Conservation (phyloP, 169 alveolate species). For the Miamiensis avidus region DNA sequence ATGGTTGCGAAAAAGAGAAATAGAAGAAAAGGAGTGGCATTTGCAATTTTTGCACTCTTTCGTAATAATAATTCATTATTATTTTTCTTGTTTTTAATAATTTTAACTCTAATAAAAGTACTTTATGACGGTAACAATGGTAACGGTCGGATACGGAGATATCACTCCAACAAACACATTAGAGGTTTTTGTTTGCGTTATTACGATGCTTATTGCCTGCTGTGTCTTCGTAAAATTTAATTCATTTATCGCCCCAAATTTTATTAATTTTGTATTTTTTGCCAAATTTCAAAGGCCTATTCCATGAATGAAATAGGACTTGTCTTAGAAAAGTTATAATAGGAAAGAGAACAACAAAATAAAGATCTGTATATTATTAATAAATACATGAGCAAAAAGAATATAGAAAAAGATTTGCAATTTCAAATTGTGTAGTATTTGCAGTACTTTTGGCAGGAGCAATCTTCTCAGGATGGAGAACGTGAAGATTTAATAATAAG, state of each 20-base stretch:
- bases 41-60: background rate
- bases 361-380: slow-evolving; percentile 26
- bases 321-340: background rate
- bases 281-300: no score
- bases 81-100: no score
- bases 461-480: no score
- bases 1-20: background rate
- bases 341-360: slow-evolving; percentile 12
- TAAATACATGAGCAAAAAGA: slow-evolving; percentile 37
- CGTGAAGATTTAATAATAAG: no score
- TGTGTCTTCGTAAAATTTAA: slow-evolving; percentile 20
- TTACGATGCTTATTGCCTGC: slow-evolving; percentile 25
- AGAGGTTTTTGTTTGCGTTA: slow-evolving; percentile 9
- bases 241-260: no score
- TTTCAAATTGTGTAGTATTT: no score
- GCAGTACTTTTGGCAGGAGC: no score
- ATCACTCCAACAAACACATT: slow-evolving; percentile 9
- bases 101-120: no score
- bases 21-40: background rate
- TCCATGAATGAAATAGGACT: background rate
- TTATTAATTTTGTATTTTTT: no score
- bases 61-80: no score
- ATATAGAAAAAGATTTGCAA: slow-evolving; percentile 22
- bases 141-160: slow-evolving; percentile 37
- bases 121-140: slow-evolving; percentile 5